Conservation (phyloP, 169 alveolate species). For the Babesia divergens region DNA sequence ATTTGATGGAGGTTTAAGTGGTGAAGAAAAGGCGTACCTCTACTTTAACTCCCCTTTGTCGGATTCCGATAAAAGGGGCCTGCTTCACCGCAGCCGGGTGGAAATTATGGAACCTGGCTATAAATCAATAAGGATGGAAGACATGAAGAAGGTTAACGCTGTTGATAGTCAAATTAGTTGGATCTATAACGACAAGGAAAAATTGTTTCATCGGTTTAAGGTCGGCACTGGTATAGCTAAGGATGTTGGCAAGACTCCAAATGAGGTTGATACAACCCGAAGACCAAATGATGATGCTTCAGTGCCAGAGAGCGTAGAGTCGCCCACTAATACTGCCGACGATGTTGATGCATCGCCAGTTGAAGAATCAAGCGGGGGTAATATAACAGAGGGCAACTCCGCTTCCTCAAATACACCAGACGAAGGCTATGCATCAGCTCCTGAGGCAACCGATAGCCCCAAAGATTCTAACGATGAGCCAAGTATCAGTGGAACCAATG, state of each 20-base stretch:
- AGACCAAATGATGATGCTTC: neutral
- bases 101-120: neutral
- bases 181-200: slow-evolving; percentile 2
- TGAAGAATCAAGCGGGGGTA: too few relatives aligned
- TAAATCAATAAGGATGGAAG: neutral
- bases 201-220: neutral
- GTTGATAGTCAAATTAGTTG: neutral
- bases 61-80: neutral
- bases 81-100: neutral
- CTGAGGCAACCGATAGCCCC: neutral
- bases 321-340: too few relatives aligned
- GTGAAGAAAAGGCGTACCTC: neutral
- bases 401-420: too few relatives aligned
- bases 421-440: too few relatives aligned
- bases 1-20: neutral
- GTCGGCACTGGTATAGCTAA: neutral
- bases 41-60: slow-evolving; percentile 17
- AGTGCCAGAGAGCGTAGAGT: neutral
- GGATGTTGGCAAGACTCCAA: too few relatives aligned
- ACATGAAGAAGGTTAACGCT: neutral
- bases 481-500: neutral
- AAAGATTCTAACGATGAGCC: neutral
- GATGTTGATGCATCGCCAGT: too few relatives aligned
- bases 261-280: too few relatives aligned
- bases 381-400: too few relatives aligned